Evolutionary conservation across 495 filamentous ascomycete species (phyloP).

Genomic region (Lepraria neglecta): DNA sequence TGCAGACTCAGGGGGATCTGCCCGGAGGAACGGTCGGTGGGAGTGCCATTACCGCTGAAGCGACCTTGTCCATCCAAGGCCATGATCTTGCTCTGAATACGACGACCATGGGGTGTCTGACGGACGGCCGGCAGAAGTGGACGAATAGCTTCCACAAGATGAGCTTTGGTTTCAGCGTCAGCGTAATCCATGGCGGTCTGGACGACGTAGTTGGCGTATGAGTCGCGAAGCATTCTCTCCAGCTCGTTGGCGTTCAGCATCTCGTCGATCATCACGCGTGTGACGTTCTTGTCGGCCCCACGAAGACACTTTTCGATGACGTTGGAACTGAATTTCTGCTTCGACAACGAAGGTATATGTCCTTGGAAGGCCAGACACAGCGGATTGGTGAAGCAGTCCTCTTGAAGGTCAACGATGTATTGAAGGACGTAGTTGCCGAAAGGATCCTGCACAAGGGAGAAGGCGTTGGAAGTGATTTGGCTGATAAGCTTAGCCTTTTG

Average conservation of each 20-base stretch:
- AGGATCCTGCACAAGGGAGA: constrained; percentile 83
- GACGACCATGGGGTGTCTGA: constrained; percentile 84
- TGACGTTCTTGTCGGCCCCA: constrained; percentile 60
- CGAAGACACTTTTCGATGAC: constrained; percentile 97
- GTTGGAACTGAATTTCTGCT: constrained; percentile 98
- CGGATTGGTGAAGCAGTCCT: constrained; percentile 74
- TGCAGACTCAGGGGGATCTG: constrained; percentile 25
- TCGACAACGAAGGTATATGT: constrained; percentile 69
- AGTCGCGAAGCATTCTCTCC: constrained; percentile 79
- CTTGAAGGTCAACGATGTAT: constrained; percentile 90
- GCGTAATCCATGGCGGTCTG: constrained; percentile 91
- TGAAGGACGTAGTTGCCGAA: constrained; percentile 99
- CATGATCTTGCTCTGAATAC: constrained; percentile 79
- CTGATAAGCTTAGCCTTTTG: constrained; percentile 83
- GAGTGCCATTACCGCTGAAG: constrained; percentile 26
- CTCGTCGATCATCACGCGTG: constrained; percentile 77
- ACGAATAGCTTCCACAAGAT: constrained; percentile 74
- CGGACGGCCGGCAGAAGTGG: constrained; percentile 76
- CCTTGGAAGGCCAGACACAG: constrained; percentile 70
- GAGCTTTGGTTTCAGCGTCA: constrained; percentile 59
- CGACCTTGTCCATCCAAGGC: constrained; percentile 34
- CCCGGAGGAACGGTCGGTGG: constrained; percentile 27
- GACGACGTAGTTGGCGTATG: constrained; percentile 93
- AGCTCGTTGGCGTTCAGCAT: constrained; percentile 69
- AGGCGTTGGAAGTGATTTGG: constrained; percentile 76